Conservation (phyloP, 169 alveolate species). For the Eimeria tenella region DNA sequence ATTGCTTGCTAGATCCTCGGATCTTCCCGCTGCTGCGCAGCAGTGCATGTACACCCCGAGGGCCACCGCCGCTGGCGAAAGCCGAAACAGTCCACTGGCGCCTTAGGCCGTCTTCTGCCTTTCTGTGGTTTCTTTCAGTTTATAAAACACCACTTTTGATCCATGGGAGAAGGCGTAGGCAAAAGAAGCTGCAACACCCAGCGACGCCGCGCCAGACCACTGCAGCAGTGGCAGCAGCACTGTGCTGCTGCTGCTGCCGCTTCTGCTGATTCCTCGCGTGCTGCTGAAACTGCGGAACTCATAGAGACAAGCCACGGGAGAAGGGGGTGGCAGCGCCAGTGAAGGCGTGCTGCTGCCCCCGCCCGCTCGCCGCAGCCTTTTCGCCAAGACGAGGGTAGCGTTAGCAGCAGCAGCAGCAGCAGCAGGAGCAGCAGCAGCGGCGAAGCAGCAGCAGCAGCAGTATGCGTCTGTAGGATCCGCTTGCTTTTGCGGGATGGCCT, state of each 20-base stretch:
- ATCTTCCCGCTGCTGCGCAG: background rate
- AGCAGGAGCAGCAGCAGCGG: background rate
- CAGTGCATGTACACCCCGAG: conserved; percentile 27
- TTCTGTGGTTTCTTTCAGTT: background rate
- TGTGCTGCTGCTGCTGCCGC: conserved; percentile 1
- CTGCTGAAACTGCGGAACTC: conserved; percentile 19
- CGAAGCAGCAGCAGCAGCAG: background rate
- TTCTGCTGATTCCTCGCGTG: background rate
- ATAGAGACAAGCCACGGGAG: background rate
- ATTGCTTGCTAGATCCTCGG: background rate
- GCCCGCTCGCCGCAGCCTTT: conserved; percentile 2
- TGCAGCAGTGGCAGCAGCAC: background rate
- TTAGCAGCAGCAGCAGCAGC: conserved; percentile 5
- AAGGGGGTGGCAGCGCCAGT: conserved; percentile 3
- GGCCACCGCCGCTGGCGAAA: conserved; percentile 2
- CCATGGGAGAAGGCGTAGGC: background rate
- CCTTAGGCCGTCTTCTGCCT: conserved; percentile 16
- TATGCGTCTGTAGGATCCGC: background rate
- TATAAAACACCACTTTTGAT: background rate
- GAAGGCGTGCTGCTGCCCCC: conserved; percentile 61
- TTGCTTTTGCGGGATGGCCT: conserved; percentile 12
- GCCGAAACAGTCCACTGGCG: background rate
- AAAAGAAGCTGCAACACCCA: background rate
- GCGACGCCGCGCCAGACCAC: conserved; percentile 11
- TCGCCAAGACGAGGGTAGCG: conserved; percentile 46